Evolutionary conservation across 208 protist species (phyloP).

Genomic region (Novymonas esmeraldas): DNA sequence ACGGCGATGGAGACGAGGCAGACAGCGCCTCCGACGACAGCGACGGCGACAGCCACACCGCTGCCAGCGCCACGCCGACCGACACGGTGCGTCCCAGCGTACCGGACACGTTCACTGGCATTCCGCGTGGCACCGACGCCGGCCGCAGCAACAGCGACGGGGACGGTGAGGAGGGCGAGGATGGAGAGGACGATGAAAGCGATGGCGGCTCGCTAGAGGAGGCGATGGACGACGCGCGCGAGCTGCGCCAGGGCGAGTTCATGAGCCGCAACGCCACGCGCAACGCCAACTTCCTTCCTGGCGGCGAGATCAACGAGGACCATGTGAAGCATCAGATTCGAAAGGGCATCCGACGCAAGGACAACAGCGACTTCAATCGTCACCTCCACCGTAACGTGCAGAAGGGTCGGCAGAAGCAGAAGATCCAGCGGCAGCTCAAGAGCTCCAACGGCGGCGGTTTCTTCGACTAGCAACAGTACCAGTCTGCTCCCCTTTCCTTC

Average conservation of each 20-base stretch:
- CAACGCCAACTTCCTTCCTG: constrained; percentile 68
- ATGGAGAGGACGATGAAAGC: constrained; percentile 36
- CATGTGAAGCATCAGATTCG: constrained; percentile 74
- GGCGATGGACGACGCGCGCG: constrained; percentile 44
- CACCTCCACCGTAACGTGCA: constrained; percentile 86
- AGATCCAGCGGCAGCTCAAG: constrained; percentile 79
- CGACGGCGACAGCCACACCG: constrained; percentile 15
- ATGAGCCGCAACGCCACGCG: constrained; percentile 30
- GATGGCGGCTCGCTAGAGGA: constrained; percentile 46
- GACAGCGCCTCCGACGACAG: constrained; percentile 1
- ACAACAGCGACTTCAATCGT: constrained; percentile 78
- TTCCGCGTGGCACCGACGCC: constrained; percentile 6
- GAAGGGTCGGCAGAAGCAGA: constrained; percentile 85
- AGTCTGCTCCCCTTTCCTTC: not conserved
- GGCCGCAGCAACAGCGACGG: constrained; percentile 3
- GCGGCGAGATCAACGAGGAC: constrained; percentile 70
- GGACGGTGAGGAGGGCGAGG: constrained; percentile 18
- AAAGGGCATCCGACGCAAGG: constrained; percentile 49
- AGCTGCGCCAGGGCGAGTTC: constrained; percentile 33
- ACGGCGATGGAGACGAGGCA: constrained; percentile 6
- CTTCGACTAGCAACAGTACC: constrained; percentile 30
- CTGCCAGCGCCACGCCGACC: constrained; percentile 16
- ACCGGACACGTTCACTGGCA: constrained; percentile 12
- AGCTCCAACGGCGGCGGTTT: constrained; percentile 53
- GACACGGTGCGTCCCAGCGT: constrained; percentile 22